Evolutionary conservation across 129 eudicot genomes (phyloP).

Genomic region (Calendula officinalis): DNA sequence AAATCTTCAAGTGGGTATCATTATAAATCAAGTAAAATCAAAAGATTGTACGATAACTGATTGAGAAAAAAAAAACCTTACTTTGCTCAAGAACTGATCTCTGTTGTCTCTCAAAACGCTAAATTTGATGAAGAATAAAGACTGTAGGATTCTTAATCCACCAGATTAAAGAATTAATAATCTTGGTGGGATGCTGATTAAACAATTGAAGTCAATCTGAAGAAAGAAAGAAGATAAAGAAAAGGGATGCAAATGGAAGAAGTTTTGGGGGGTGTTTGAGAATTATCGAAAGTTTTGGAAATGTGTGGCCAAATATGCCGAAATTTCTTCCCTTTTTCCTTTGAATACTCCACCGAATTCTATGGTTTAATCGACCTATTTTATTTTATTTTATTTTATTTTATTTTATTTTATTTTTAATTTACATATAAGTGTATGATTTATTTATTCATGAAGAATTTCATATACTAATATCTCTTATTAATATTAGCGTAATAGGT

Average conservation of each 20-base stretch:
- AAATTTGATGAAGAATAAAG: constrained; percentile 23
- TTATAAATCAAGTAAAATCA: constrained; percentile 18
- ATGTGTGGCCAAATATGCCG: constrained; percentile 41
- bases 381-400: background rate
- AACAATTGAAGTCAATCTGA: constrained; percentile 25
- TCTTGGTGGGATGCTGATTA: constrained; percentile 26
- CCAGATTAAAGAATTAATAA: constrained; percentile 9
- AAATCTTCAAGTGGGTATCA: constrained; percentile 32
- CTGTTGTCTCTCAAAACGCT: constrained; percentile 28
- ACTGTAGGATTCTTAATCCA: constrained; percentile 10
- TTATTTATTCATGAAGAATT: background rate
- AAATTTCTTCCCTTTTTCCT: constrained; percentile 26
- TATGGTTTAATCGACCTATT: constrained; percentile 27
- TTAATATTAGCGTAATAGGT: no score
- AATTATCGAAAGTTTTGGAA: constrained; percentile 39
- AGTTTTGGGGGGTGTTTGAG: constrained; percentile 38
- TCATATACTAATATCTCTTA: background rate
- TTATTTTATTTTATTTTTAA: background rate
- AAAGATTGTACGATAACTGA: constrained; percentile 21
- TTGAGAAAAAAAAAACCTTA: constrained; percentile 17
- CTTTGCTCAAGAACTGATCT: constrained; percentile 40
- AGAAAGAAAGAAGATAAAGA: constrained; percentile 21
- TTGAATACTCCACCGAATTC: constrained; percentile 26
- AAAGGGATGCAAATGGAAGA: constrained; percentile 10
- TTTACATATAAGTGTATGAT: background rate